Base-by-base conservation (phyloP, 805 yeast species). In the Cyberlindnera maritima region DNA sequence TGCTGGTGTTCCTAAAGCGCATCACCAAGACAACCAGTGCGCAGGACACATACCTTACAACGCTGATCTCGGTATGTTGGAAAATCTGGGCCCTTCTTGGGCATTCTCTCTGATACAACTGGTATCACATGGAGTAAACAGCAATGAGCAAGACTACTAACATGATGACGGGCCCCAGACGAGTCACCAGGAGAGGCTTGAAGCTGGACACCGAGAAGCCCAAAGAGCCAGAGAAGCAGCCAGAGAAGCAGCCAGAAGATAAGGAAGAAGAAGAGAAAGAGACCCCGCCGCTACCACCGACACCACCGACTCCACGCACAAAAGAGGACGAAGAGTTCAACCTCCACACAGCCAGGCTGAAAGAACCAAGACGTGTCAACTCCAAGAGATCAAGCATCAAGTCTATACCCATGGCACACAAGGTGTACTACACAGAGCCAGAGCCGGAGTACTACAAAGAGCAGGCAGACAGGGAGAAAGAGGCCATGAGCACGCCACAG, bases 271-370 rank as follows among this genome's bases (percentile, higher is more conserved):
- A 13, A 13, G 9, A 9, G 11, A 4, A 32, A 36, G 39, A 36
- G 29, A 35, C 44, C 11, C 14, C 5, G 11, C 19, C 18, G n/a
- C 21, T 25, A 7, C 17, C 17, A 18, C 37, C 37, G 18, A 12
- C 23, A 34, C 18, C 21, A 19, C 37, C 39, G n/a, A 36, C 11
- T 7, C 26, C 39, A 6, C 36, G 48, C 21, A 40, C 48, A 12
- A 20, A 34, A 20, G 48, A 39, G 26, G 48, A 45, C 48, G 48
- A 45, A 32, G 48, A 45, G 41, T 39, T 45, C 19, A 21, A 40
- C 38, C 15, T 45, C 12, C 44, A 45, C 38, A 36, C 42, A 15
- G 48, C 44, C 2, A 36, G 11, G 18, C 34, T 45, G 21, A 40
- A 45, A 18, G 44, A 40, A 19, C 14, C 28, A 21, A 21, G 25